Evolutionary conservation across 2,329 filamentous ascomycete genomes (phyloP).

Genomic region (Dryadomyces quercus-mongolicae): DNA sequence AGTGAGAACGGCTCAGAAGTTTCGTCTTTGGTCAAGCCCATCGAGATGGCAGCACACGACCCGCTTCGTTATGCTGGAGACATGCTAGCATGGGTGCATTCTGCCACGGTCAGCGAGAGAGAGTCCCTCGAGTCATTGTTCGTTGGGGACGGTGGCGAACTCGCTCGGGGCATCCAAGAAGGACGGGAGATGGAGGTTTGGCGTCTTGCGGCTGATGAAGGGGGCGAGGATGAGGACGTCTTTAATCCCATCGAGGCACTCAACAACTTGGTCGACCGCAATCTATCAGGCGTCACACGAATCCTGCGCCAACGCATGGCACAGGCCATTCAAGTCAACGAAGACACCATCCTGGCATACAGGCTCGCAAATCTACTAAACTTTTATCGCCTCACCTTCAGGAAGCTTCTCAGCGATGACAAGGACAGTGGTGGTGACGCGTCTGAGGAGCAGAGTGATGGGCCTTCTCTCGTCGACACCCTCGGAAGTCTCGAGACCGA

Average conservation of each 20-base stretch:
- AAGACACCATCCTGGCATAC: conserved; percentile 79
- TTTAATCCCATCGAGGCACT: conserved; percentile 78
- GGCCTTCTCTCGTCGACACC: conserved; percentile 57
- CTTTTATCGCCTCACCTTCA: conserved; percentile 82
- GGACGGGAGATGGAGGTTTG: conserved; percentile 77
- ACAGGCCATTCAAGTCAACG: conserved; percentile 83
- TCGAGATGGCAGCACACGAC: conserved; percentile 88
- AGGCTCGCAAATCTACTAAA: conserved; percentile 79
- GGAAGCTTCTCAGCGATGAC: conserved; percentile 55
- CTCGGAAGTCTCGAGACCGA: conserved; percentile 60
- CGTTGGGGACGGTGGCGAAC: conserved; percentile 78
- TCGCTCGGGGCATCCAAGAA: conserved; percentile 68
- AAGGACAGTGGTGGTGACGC: background rate
- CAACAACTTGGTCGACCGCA: conserved; percentile 75
- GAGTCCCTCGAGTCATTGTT: conserved; percentile 89
- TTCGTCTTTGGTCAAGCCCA: conserved; percentile 66
- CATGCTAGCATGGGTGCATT: conserved; percentile 96
- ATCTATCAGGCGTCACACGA: conserved; percentile 68
- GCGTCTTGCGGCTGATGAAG: conserved; percentile 52
- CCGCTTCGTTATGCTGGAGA: conserved; percentile 85
- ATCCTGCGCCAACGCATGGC: conserved; percentile 84
- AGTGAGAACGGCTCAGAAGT: conserved; percentile 16
- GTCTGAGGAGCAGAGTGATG: background rate
- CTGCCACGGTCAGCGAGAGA: conserved; percentile 82
- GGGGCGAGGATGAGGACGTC: conserved; percentile 35